Percentiles rank a stretch among this genome's conserved stretches.
phyloP scores from a whole-genome alignment of 805 yeast species.

The Pichia nanzhaoensis region DNA sequence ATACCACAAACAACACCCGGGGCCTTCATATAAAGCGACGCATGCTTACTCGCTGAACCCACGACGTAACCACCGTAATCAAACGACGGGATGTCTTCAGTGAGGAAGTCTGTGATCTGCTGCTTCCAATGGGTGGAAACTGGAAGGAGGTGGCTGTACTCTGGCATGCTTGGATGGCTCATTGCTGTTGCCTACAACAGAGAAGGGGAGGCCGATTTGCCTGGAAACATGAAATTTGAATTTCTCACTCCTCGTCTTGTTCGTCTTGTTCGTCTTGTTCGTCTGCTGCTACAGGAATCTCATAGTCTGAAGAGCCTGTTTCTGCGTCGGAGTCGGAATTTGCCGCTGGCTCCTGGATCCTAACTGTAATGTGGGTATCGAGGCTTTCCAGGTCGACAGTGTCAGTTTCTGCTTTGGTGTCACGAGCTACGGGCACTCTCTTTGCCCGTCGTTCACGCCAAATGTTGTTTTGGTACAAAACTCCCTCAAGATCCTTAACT shows the following conservation, averaged over 20 bases:
- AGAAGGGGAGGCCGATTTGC: too few species aligned
- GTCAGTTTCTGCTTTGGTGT: constrained; percentile 8
- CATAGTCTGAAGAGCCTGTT: constrained; percentile 2
- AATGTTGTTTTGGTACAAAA: constrained; percentile 8
- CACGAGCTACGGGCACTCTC: too few species aligned
- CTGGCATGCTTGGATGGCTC: background rate
- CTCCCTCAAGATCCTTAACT: constrained; percentile 10
- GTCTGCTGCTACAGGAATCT: constrained; percentile 14
- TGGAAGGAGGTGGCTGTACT: constrained; percentile 52
- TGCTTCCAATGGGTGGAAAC: constrained; percentile 75
- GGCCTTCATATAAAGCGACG: constrained; percentile 75
- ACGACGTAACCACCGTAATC: constrained; percentile 95
- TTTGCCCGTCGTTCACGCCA: background rate
- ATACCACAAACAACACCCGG: constrained; percentile 77
- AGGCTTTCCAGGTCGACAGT: constrained; percentile 7
- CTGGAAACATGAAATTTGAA: too few species aligned
- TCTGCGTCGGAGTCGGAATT: background rate
- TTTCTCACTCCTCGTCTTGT: background rate
- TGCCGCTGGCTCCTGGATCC: constrained; percentile 1
- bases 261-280: constrained; percentile 11
- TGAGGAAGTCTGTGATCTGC: constrained; percentile 65
- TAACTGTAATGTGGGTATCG: background rate
- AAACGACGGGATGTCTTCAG: constrained; percentile 89
- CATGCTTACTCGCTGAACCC: constrained; percentile 66
- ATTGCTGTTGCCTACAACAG: too few species aligned